Percentiles rank a stretch among this genome's conserved stretches.
Evolutionary conservation across 116 monocot species (phyloP).

Genomic region (Papilionanthe hybrid): DNA sequence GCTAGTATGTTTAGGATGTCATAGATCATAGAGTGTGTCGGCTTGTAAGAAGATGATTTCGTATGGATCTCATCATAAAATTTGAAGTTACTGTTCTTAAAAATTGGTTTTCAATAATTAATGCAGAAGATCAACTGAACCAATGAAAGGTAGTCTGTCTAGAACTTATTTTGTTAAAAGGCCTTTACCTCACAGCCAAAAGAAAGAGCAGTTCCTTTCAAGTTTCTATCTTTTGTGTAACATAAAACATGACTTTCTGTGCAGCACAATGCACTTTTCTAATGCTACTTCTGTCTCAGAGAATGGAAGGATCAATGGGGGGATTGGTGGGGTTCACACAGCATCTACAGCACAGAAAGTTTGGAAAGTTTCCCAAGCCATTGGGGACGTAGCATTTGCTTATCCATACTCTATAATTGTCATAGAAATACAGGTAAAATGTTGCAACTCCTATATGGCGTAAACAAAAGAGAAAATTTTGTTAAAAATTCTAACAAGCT

Average conservation of each 20-base stretch:
- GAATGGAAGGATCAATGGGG: constrained; percentile 52
- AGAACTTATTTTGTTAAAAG: too few relatives aligned
- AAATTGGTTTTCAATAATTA: too few relatives aligned
- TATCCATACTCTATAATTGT: constrained; percentile 63
- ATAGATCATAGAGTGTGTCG: too few relatives aligned
- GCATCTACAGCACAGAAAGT: constrained; percentile 41
- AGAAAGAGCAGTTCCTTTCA: background rate
- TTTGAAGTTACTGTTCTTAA: too few relatives aligned
- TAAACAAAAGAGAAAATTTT: background rate
- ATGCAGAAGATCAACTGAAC: too few relatives aligned
- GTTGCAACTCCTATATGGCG: background rate
- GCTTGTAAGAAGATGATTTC: too few relatives aligned
- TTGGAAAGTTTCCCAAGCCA: constrained; percentile 61
- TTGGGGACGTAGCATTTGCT: constrained; percentile 78
- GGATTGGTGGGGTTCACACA: constrained; percentile 37
- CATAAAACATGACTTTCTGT: background rate
- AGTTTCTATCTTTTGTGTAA: background rate
- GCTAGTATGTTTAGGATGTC: too few relatives aligned
- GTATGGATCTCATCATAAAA: too few relatives aligned
- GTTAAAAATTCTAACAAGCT: background rate
- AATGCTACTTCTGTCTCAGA: constrained; percentile 14
- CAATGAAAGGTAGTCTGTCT: too few relatives aligned
- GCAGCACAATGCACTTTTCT: background rate
- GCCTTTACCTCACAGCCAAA: background rate
- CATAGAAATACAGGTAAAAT: constrained; percentile 52